These are phyloP conservation scores for Pseudogymnoascus sp. DNA, from an alignment of 2,329 filamentous ascomycete species.

Conservation along the genomic window DNA sequence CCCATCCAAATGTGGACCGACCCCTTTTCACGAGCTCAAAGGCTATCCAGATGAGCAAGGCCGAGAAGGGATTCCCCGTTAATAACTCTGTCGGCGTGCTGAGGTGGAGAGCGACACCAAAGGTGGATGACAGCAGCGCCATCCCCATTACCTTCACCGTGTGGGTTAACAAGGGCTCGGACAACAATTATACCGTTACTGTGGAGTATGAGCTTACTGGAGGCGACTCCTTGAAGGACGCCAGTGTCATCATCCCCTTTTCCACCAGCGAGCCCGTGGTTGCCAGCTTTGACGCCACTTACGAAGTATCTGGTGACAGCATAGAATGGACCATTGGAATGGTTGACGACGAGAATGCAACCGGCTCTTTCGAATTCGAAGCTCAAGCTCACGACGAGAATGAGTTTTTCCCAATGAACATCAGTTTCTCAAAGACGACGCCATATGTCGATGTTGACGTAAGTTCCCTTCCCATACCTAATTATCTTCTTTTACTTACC, in stretches of 20 bases:
- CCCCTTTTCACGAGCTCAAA: conserved; percentile 74
- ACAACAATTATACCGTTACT: conserved; percentile 78
- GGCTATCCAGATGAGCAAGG: conserved; percentile 82
- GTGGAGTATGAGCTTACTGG: conserved; percentile 93
- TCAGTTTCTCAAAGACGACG: conserved; percentile 76
- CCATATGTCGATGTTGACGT: conserved; percentile 94
- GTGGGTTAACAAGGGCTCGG: conserved; percentile 85
- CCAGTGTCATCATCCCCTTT: conserved; percentile 83
- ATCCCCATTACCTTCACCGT: conserved; percentile 94
- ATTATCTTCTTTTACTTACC: conserved; percentile 19
- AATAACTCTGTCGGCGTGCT: conserved; percentile 92
- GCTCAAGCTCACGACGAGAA: conserved; percentile 78
- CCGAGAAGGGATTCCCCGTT: conserved; percentile 79
- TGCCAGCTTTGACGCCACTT: conserved; percentile 87
- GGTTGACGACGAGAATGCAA: conserved; percentile 73
- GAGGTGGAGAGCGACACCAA: conserved; percentile 81
- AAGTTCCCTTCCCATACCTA: conserved; percentile 35
- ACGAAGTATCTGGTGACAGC: conserved; percentile 86
- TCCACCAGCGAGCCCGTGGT: conserved; percentile 75
- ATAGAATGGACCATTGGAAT: conserved; percentile 90
- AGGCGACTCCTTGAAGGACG: conserved; percentile 69
- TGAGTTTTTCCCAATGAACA: conserved; percentile 96
- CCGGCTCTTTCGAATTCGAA: conserved; percentile 91
- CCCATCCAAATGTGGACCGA: conserved; percentile 94
- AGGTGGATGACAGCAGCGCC: conserved; percentile 68